phyloP scores from a whole-genome alignment of 2,329 filamentous ascomycete genomes.

The Penicillium sp. region DNA sequence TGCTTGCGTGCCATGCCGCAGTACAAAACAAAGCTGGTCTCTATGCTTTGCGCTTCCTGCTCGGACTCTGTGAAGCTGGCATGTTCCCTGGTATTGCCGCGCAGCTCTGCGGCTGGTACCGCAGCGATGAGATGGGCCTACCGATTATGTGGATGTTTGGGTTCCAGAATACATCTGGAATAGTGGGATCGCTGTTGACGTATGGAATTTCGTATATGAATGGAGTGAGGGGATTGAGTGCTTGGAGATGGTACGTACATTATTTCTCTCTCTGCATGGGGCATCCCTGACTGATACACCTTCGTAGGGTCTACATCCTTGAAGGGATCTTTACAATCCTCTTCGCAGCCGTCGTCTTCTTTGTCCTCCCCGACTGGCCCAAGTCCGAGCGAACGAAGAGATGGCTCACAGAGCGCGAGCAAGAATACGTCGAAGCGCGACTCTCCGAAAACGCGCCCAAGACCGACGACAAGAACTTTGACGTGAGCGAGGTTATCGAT shows the following conservation, averaged over 20 bases:
- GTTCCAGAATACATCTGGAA: conserved; percentile 21
- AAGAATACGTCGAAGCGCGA: conserved; percentile 20
- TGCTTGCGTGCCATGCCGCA: conserved; percentile 21
- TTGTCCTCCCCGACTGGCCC: conserved; percentile 22
- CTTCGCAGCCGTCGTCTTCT: conserved; percentile 17
- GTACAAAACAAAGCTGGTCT: conserved; percentile 18
- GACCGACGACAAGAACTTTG: conserved; percentile 16
- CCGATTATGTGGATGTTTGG: conserved; percentile 26
- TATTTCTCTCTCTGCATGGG: not conserved
- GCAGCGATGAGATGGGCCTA: conserved; percentile 22
- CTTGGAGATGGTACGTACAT: conserved; percentile 18
- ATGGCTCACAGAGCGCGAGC: conserved; percentile 22
- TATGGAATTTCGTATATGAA: conserved; percentile 23
- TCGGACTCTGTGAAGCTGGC: conserved; percentile 22
- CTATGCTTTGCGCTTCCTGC: conserved; percentile 19
- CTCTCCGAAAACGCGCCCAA: conserved; percentile 20
- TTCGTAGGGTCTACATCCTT: conserved; percentile 18
- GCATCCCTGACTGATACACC: not conserved
- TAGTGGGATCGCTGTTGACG: conserved; percentile 16
- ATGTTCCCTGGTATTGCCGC: conserved; percentile 22
- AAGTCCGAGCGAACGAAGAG: conserved; percentile 12
- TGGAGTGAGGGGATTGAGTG: conserved; percentile 16
- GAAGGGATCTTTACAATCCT: conserved; percentile 22
- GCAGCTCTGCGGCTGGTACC: conserved; percentile 22
- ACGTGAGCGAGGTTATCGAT: conserved; percentile 15